Base-by-base conservation (phyloP, 345 rosid species). In the Gossypium stocksii region DNA sequence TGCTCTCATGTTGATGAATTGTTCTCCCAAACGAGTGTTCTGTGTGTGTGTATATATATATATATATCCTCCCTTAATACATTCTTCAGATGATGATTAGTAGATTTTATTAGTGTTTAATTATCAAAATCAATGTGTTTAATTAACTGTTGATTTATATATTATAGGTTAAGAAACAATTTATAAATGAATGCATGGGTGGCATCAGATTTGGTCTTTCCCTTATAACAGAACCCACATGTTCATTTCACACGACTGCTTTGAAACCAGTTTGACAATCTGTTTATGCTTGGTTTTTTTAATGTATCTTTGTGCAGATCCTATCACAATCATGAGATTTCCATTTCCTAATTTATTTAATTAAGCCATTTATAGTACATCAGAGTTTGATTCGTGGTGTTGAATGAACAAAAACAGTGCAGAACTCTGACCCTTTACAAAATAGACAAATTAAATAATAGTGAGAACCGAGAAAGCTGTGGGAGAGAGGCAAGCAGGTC, bases 181-280 rank as follows among this genome's bases (percentile, higher is more conserved):
- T n/a, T 12, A 64, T 43, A n/a, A 44, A 41, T 19, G 51, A 22
- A 48, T 45, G 54, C 11, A 1, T 7, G 71, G 54, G 16, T 45
- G 20, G 71, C 38, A 66, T 66, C 29, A 5, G 53, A 20, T 64
- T 7, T 41, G 27, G 25, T n/a, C 49, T 19, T 64, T 19, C 49
- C 19, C 38, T 20, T 20, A 5, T 66, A 67, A 67, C 56, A 67
- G 71, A 67, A 46, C 41, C 71, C 57, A 48, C 82, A 64, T 73
- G 80, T 61, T 45, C 16, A n/a, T 17, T 74, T 23, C 57, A 41
- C 16, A 2, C 46, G 34, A n/a, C 71, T 66, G 34, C 38, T 22
- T 19, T 23, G 41, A 23, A 46, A 66, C 19, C 54, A 45, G 34
- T 13, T 45, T 45, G 38, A 66, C 71, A 66, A 45, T 20, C 60